These are phyloP conservation scores for Lichtheimia ornata DNA, from an alignment of 371 early-diverging fungal species.

Conservation along the genomic window DNA sequence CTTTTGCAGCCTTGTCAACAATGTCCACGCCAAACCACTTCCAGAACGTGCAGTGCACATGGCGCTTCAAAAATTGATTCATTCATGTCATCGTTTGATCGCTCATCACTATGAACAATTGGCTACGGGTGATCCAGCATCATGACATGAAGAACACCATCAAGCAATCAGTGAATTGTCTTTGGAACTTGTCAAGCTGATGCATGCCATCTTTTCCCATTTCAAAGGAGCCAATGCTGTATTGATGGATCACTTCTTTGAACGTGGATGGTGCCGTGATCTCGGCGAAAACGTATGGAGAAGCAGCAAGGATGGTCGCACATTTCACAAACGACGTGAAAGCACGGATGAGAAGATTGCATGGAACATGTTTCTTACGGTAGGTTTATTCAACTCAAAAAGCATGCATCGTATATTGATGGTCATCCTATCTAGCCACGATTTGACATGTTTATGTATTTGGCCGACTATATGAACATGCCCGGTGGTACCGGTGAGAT, in stretches of 20 bases:
- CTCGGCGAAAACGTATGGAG: slow-evolving; percentile 54
- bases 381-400: slow-evolving; percentile 16
- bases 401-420: background rate
- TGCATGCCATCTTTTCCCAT: slow-evolving; percentile 54
- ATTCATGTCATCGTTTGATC: slow-evolving; percentile 52
- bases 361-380: slow-evolving; percentile 50
- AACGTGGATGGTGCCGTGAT: slow-evolving; percentile 56
- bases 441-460: slow-evolving; percentile 51
- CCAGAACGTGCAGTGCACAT: slow-evolving; percentile 58
- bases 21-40: slow-evolving; percentile 51
- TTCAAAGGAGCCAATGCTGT: slow-evolving; percentile 56
- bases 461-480: slow-evolving; percentile 54
- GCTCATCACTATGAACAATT: slow-evolving; percentile 49
- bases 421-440: slow-evolving; percentile 34
- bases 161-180: slow-evolving; percentile 48
- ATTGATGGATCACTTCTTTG: slow-evolving; percentile 53
- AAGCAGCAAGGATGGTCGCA: slow-evolving; percentile 46
- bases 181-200: slow-evolving; percentile 50
- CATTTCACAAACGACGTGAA: slow-evolving; percentile 40
- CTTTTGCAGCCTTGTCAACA: slow-evolving; percentile 49
- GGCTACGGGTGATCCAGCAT: slow-evolving; percentile 28
- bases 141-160: slow-evolving; percentile 45
- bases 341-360: slow-evolving; percentile 50
- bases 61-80: slow-evolving; percentile 50
- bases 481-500: slow-evolving; percentile 58